Evolutionary conservation across 169 alveolate genomes (phyloP).

Genomic region (Eimeria praecox): DNA sequence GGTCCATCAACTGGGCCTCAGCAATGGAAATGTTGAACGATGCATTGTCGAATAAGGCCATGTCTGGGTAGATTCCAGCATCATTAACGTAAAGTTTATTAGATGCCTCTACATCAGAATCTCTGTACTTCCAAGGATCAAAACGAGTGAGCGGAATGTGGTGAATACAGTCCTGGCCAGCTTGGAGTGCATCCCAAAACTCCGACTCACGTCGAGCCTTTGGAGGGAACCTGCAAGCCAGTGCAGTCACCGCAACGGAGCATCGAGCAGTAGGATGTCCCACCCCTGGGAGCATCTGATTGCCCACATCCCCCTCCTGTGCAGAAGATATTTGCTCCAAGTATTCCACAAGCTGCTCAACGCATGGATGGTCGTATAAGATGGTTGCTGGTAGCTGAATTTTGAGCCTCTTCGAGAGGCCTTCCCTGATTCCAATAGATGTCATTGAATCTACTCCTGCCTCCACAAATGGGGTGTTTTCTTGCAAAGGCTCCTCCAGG

Average conservation of each 20-base stretch:
- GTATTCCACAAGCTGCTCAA: conserved; percentile 83
- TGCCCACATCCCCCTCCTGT: not conserved
- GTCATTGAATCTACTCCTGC: conserved; percentile 88
- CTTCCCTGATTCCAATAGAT: conserved; percentile 85
- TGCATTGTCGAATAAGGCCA: conserved; percentile 84
- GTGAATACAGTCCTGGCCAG: conserved; percentile 75
- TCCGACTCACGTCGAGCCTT: conserved; percentile 67
- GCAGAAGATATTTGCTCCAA: conserved; percentile 15
- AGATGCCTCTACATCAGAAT: conserved; percentile 66
- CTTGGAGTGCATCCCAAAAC: conserved; percentile 82
- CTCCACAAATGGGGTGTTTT: conserved; percentile 84
- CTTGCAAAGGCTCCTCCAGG: conserved; percentile 34
- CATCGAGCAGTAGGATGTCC: not conserved
- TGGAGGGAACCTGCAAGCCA: conserved; percentile 86
- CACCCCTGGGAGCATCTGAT: not conserved
- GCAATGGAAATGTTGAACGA: conserved; percentile 79
- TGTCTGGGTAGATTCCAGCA: conserved; percentile 81
- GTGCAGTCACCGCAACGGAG: conserved; percentile 80
- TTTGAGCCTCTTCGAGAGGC: conserved; percentile 82
- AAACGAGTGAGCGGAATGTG: conserved; percentile 86
- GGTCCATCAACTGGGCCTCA: conserved; percentile 87
- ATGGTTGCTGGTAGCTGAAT: conserved; percentile 85
- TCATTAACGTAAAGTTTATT: conserved; percentile 81
- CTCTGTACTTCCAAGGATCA: conserved; percentile 76
- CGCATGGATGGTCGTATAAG: conserved; percentile 86